Base-by-base conservation (phyloP, 1,284 basidiomycete genomes). In the Malassezia japonica region DNA sequence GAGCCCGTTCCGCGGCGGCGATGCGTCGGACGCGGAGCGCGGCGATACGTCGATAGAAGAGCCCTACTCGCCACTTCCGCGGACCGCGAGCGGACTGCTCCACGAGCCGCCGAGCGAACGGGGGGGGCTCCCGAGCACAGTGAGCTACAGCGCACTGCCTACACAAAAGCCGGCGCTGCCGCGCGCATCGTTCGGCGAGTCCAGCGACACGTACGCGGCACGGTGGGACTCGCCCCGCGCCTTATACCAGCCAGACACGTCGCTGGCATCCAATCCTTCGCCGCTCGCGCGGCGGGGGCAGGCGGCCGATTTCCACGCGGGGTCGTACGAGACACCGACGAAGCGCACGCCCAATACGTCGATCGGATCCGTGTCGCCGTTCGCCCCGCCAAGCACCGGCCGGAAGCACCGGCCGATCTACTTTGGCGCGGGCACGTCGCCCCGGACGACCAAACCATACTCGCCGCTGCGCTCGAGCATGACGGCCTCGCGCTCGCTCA, bases 341-440 rank as follows among this genome's bases (percentile, higher is more conserved):
- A 33, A 37, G 23, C 39, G 16, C 25, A 18, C 35, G 10, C 29
- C 28, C n/a, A 6, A n/a, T n/a, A n/a, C 15, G 15, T 40, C 38
- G 13, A 7, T 35, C 23, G 21, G 21, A 20, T 40, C 50, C 7
- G 31, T 39, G 6, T 52, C 50, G 28, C 50, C 45, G 13, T 37
- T 53, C 15, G 32, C 50, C 1, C n/a, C 37, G 9, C 16, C 20
- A 13, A 27, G 32, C 7, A 9, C 41, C 20, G 51, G 51, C 12
- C 51, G 51, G 1, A 29, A 23, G 23, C 51, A 54, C 34, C 46
- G 42, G 5, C 51, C 51, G 4, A 48, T 54, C 23, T 54, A 54
- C 24, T 48, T 54, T 21, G 51, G 51, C 2, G 32, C 46, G 8
- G 51, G 51, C 24, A 48, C 32, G 21, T 27, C 34, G 8, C 29